These are phyloP conservation scores for Eudorina sp. DNA, from an alignment of 139 green algal species.

Conservation along the genomic window DNA sequence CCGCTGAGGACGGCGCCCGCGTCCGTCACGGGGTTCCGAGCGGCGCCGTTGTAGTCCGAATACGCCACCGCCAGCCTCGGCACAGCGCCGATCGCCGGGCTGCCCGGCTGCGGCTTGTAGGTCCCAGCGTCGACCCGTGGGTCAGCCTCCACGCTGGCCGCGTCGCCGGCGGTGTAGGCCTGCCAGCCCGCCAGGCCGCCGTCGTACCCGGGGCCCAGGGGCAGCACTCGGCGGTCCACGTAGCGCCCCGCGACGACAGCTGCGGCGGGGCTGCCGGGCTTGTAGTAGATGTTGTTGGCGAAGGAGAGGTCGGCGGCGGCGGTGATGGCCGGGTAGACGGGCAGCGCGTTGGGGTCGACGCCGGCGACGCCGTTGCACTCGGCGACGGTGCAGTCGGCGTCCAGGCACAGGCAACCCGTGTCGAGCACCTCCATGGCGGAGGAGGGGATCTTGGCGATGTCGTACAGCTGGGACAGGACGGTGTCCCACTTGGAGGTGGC, in stretches of 20 bases:
- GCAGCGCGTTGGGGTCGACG: conserved; percentile 29
- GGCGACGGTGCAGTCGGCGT: not conserved
- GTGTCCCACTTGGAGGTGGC: conserved; percentile 23
- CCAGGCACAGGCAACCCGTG: conserved; percentile 22
- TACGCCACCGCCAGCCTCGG: not conserved
- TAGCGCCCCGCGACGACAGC: conserved; percentile 4
- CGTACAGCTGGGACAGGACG: conserved; percentile 2
- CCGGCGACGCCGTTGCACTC: conserved; percentile 5
- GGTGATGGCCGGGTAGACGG: conserved; percentile 18
- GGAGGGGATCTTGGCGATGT: conserved; percentile 33
- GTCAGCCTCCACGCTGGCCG: conserved; percentile 14
- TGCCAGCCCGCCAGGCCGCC: conserved; percentile 36
- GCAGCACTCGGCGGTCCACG: conserved; percentile 14
- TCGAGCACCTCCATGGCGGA: conserved; percentile 43
- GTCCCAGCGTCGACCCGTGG: not conserved
- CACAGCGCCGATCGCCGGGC: not conserved
- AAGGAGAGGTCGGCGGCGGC: not conserved
- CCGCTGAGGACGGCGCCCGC: not conserved
- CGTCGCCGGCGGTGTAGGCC: not conserved
- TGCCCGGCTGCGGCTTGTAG: conserved; percentile 12
- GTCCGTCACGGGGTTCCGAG: conserved; percentile 1
- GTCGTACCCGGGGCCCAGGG: not conserved
- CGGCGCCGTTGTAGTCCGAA: not conserved
- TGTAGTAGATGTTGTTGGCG: conserved; percentile 46
- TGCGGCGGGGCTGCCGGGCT: not conserved